phyloP scores from a whole-genome alignment of 805 yeast species.

The Isabelozyma gotoi region DNA sequence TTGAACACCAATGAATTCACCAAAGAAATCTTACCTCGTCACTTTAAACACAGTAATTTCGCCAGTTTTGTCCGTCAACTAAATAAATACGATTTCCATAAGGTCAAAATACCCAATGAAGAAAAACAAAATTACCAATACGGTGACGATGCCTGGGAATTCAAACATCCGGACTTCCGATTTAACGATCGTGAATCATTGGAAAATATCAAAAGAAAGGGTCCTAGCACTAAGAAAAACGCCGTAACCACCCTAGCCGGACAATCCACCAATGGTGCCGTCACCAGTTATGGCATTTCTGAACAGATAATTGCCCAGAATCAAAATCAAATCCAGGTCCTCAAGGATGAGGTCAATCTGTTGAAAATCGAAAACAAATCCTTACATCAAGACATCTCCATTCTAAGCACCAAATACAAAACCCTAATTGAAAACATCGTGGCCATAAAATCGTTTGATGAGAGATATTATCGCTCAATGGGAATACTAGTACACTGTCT shows the following conservation, averaged over 20 bases:
- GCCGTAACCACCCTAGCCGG: neutral
- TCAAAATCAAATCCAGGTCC: constrained; percentile 15
- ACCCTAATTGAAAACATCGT: constrained; percentile 63
- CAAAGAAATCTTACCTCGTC: constrained; percentile 82
- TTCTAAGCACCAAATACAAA: constrained; percentile 57
- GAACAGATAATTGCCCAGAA: constrained; percentile 3
- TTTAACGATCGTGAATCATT: constrained; percentile 74
- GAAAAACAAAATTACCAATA: constrained; percentile 53
- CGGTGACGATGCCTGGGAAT: constrained; percentile 90
- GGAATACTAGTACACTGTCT: constrained; percentile 50
- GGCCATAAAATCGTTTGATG: constrained; percentile 55
- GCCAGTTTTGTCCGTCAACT: constrained; percentile 94
- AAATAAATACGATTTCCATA: constrained; percentile 96
- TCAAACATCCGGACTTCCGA: constrained; percentile 85
- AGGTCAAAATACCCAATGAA: constrained; percentile 74
- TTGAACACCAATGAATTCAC: constrained; percentile 89
- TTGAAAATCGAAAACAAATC: constrained; percentile 31
- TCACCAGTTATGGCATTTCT: constrained; percentile 10
- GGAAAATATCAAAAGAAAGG: constrained; percentile 84
- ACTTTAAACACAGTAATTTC: constrained; percentile 93
- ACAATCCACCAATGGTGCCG: constrained; percentile 24
- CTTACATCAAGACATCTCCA: constrained; percentile 33
- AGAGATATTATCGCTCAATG: constrained; percentile 54
- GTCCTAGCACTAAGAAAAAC: constrained; percentile 54
- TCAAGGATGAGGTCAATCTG: constrained; percentile 32